phyloP scores from a whole-genome alignment of 2,329 filamentous ascomycete genomes.

The Emergomyces pasteurianus region DNA sequence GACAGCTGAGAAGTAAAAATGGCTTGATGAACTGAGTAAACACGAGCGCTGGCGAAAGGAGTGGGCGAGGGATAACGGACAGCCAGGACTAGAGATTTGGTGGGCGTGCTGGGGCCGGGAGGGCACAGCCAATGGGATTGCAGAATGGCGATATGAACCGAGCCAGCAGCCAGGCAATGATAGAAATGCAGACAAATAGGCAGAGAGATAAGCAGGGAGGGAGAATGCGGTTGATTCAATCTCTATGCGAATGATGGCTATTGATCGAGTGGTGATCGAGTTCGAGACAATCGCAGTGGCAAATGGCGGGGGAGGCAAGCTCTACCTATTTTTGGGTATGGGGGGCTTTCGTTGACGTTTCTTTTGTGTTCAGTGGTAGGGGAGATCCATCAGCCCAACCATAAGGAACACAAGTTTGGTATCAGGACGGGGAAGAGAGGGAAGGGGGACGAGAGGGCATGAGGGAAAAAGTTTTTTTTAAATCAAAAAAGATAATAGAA shows the following conservation, averaged over 20 bases:
- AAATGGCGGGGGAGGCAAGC: background rate
- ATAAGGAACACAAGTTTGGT: background rate
- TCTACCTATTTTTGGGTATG: background rate
- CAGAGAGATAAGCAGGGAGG: background rate
- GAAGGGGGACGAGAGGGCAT: background rate
- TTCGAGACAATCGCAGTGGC: background rate
- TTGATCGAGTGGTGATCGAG: background rate
- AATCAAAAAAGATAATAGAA: background rate
- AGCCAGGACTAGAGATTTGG: background rate
- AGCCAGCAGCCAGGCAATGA: background rate
- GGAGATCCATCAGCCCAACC: background rate
- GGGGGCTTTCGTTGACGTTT: background rate
- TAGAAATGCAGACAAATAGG: background rate
- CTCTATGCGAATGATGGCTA: background rate
- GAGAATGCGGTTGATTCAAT: background rate
- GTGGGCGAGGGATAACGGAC: background rate
- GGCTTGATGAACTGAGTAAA: background rate
- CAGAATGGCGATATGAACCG: background rate
- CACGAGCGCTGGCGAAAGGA: background rate
- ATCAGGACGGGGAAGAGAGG: background rate
- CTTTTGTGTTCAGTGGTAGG: background rate
- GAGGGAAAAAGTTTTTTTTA: no score
- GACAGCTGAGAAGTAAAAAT: background rate
- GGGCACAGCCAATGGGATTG: background rate
- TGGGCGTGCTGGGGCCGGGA: background rate